Evolutionary conservation across 1,284 basidiomycete genomes (phyloP).

Genomic region (Microbotryum saponariae): DNA sequence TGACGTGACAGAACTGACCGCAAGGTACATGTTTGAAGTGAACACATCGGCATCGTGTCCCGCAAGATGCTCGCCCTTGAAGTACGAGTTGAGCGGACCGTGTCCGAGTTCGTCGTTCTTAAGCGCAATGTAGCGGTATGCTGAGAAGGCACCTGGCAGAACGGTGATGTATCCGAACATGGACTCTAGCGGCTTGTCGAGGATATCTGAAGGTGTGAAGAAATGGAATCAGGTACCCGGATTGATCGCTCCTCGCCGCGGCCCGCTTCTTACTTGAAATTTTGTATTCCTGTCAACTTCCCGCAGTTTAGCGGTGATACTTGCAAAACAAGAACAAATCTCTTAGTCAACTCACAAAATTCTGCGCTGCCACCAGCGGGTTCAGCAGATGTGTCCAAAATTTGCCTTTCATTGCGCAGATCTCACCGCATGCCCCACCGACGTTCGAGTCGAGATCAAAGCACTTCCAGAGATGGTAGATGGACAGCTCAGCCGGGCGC

Average conservation of each 20-base stretch:
- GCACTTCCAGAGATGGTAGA: constrained; percentile 92
- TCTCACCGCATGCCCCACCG: constrained; percentile 90
- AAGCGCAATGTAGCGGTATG: constrained; percentile 69
- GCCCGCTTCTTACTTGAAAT: constrained; percentile 50
- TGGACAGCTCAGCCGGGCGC: constrained; percentile 75
- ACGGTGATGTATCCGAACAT: constrained; percentile 71
- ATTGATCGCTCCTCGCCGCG: neutral
- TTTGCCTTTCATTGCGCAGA: constrained; percentile 84
- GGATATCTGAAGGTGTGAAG: constrained; percentile 50
- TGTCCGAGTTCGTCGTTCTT: constrained; percentile 77
- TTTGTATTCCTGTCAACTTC: constrained; percentile 27
- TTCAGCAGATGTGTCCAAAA: constrained; percentile 62
- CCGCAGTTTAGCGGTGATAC: neutral
- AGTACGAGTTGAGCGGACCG: constrained; percentile 89
- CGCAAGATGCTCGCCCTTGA: constrained; percentile 83
- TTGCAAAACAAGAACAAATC: neutral
- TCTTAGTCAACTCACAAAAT: constrained; percentile 48
- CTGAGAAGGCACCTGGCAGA: constrained; percentile 80
- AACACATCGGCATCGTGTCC: constrained; percentile 78
- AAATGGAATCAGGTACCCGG: neutral
- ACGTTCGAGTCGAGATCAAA: constrained; percentile 51
- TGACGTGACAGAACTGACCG: constrained; percentile 47
- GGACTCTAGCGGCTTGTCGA: constrained; percentile 89
- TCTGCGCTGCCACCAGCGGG: constrained; percentile 79
- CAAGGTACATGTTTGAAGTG: constrained; percentile 53